Percentiles rank a stretch among this genome's conserved stretches.
These are phyloP conservation scores for Obba rivulosa DNA, from an alignment of 768 basidiomycete genomes.

Conservation along the genomic window DNA sequence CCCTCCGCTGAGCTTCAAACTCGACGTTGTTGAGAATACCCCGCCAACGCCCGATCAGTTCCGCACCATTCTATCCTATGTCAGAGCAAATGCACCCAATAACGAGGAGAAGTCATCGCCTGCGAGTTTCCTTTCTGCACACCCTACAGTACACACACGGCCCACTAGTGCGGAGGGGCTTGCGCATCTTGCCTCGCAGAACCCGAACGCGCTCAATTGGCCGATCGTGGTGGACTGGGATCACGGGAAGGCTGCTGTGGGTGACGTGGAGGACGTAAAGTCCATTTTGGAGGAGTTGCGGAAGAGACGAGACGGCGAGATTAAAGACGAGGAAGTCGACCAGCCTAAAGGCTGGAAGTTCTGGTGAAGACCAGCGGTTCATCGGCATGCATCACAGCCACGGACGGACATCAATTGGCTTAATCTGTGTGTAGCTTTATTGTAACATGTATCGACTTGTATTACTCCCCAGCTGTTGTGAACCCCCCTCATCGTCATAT, in stretches of 20 bases:
- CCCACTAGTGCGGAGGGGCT: conserved; percentile 42
- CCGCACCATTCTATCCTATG: conserved; percentile 58
- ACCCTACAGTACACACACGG: conserved; percentile 40
- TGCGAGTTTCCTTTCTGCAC: conserved; percentile 52
- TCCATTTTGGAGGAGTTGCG: conserved; percentile 59
- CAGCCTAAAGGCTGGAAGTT: conserved; percentile 46
- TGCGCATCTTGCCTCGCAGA: conserved; percentile 43
- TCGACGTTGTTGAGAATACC: conserved; percentile 63
- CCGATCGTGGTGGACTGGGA: conserved; percentile 79
- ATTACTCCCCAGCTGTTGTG: too few species aligned
- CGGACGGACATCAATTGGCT: too few species aligned
- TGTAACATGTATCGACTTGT: too few species aligned
- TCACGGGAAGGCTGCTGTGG: conserved; percentile 57
- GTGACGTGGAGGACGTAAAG: conserved; percentile 66
- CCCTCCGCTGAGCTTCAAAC: conserved; percentile 59
- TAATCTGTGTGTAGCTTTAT: too few species aligned
- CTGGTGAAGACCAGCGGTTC: too few species aligned
- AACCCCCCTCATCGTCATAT: too few species aligned
- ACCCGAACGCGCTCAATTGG: conserved; percentile 66
- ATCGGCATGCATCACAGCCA: too few species aligned
- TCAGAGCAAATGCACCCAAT: conserved; percentile 24
- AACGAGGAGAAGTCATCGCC: conserved; percentile 7
- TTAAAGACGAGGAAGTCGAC: conserved; percentile 35
- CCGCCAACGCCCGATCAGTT: conserved; percentile 68
- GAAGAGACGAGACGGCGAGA: conserved; percentile 63